phyloP scores from a whole-genome alignment of 2,329 filamentous ascomycete genomes.

The Aspergillus pseudotamarii region DNA sequence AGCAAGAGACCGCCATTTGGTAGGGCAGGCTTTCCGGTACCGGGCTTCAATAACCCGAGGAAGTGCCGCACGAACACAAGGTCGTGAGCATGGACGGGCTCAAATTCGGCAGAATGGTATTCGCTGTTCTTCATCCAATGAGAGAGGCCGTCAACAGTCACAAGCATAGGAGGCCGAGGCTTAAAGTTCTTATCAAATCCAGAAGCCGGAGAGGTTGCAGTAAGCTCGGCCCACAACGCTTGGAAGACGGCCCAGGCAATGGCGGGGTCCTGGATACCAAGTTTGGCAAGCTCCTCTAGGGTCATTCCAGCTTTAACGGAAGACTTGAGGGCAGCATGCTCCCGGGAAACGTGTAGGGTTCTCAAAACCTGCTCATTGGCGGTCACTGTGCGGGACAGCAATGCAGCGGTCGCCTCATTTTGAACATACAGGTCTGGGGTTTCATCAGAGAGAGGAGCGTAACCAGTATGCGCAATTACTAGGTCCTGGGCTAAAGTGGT shows the following conservation, averaged over 20 bases:
- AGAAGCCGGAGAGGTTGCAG: slow-evolving; percentile 48
- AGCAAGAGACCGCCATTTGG: slow-evolving; percentile 79
- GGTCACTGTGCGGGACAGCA: slow-evolving; percentile 72
- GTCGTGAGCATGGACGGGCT: slow-evolving; percentile 83
- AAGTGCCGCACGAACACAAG: slow-evolving; percentile 76
- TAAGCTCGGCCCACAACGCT: slow-evolving; percentile 80
- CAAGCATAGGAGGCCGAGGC: slow-evolving; percentile 65
- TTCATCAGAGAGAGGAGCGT: slow-evolving; percentile 66
- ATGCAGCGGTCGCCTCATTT: slow-evolving; percentile 72
- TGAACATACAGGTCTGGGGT: slow-evolving; percentile 69
- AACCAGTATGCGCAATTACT: slow-evolving; percentile 78
- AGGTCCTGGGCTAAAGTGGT: slow-evolving; percentile 70
- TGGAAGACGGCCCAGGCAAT: slow-evolving; percentile 78
- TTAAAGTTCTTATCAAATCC: slow-evolving; percentile 49
- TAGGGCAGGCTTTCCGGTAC: slow-evolving; percentile 43
- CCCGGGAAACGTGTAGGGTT: slow-evolving; percentile 52
- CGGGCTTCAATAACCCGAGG: slow-evolving; percentile 63
- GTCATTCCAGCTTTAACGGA: slow-evolving; percentile 60
- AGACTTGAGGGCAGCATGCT: slow-evolving; percentile 63
- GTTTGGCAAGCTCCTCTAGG: slow-evolving; percentile 68
- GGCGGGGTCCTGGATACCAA: slow-evolving; percentile 74
- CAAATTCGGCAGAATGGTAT: slow-evolving; percentile 72
- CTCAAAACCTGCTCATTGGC: slow-evolving; percentile 71
- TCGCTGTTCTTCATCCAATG: slow-evolving; percentile 78
- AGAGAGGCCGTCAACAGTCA: slow-evolving; percentile 76